phyloP scores from a whole-genome alignment of 768 basidiomycete genomes.

The Dendrothele bispora region DNA sequence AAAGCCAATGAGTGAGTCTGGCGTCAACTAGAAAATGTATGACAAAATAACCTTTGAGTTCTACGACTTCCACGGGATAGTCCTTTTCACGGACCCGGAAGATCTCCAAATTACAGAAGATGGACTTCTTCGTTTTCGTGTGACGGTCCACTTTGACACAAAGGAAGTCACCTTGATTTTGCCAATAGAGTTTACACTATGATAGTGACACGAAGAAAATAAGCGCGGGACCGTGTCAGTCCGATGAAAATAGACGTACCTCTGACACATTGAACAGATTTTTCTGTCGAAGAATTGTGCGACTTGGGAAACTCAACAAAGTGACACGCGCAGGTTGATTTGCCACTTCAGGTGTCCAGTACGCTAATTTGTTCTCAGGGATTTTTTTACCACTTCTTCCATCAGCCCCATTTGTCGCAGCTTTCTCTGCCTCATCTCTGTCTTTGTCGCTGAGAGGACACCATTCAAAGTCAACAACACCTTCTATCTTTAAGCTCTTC shows the following conservation, averaged over 20 bases:
- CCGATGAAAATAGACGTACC: constrained; percentile 47
- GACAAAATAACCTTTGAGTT: constrained; percentile 76
- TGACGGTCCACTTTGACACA: constrained; percentile 99
- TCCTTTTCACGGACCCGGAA: constrained; percentile 98
- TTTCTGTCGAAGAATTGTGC: constrained; percentile 85
- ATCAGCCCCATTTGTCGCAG: constrained; percentile 35
- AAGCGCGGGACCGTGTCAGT: constrained; percentile 7
- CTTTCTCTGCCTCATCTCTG: constrained; percentile 65
- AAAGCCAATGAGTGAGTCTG: constrained; percentile 12
- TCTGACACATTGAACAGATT: constrained; percentile 98
- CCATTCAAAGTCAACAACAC: constrained; percentile 98
- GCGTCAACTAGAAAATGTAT: neutral
- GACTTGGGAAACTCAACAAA: constrained; percentile 85
- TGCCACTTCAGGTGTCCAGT: constrained; percentile 95
- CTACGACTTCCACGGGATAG: constrained; percentile 95
- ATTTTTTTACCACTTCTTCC: constrained; percentile 59
- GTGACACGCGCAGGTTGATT: constrained; percentile 98
- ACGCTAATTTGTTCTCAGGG: constrained; percentile 91
- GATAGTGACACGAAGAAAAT: constrained; percentile 5
- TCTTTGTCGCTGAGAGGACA: constrained; percentile 92
- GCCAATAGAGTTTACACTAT: constrained; percentile 97
- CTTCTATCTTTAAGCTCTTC: constrained; percentile 96
- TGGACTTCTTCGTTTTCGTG: constrained; percentile 98
- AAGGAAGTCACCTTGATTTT: constrained; percentile 96
- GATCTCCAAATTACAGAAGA: constrained; percentile 97